Conservation (phyloP, 1,139 yeast species). For the Yamadazyma atmosphaerica region DNA sequence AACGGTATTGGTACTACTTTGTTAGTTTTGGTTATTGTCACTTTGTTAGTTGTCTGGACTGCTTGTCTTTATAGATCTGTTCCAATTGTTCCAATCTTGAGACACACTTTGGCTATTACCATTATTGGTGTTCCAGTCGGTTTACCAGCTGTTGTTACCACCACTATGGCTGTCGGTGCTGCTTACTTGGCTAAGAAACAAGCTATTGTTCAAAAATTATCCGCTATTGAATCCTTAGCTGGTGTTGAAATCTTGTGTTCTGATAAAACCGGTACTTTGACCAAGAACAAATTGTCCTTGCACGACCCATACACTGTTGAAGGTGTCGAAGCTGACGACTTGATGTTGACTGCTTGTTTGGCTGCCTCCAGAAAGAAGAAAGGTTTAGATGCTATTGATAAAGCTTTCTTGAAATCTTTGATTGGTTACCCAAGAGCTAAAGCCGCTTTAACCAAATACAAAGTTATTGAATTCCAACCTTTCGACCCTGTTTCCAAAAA, state of each 20-base stretch:
- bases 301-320: conserved; percentile 99
- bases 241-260: conserved; percentile 99
- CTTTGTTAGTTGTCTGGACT: conserved; percentile 88
- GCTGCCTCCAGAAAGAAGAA: conserved; percentile 99
- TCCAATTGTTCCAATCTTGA: conserved; percentile 84
- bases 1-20: conserved; percentile 96
- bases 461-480: conserved; percentile 94
- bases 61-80: conserved; percentile 95
- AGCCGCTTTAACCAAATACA: conserved; percentile 93
- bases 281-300: conserved; percentile 94
- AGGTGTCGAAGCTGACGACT: conserved; percentile 97
- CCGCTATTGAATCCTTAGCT: conserved; percentile 97
- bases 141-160: conserved; percentile 99
- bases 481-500: conserved; percentile 97
- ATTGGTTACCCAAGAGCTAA: conserved; percentile 88
- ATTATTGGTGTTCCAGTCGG: conserved; percentile 99
- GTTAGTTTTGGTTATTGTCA: conserved; percentile 83
- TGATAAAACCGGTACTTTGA: conserved; percentile 98
- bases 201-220: conserved; percentile 97
- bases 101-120: conserved; percentile 94
- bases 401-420: conserved; percentile 93
- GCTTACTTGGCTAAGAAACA: conserved; percentile 98
- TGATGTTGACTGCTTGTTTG: conserved; percentile 96
- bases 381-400: conserved; percentile 98
- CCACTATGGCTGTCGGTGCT: conserved; percentile 99